phyloP scores from a whole-genome alignment of 257 asterid species.

The Leonotis leonurus region DNA sequence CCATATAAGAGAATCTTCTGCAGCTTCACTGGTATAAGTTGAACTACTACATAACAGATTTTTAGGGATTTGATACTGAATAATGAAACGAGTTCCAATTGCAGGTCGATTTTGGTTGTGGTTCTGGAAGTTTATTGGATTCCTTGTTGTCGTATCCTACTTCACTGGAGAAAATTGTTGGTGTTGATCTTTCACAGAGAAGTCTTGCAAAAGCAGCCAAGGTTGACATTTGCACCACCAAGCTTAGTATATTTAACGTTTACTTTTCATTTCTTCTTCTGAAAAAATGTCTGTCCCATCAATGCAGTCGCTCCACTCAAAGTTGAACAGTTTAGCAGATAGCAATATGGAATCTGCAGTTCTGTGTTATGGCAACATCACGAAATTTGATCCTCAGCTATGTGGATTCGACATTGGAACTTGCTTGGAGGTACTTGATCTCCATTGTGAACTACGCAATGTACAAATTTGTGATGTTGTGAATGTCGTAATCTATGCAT shows the following conservation, averaged over 20 bases:
- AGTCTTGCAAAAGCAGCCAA: slow-evolving; percentile 88
- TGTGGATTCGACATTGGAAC: slow-evolving; percentile 77
- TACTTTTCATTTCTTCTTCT: not conserved
- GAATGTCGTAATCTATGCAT: slow-evolving; percentile 5
- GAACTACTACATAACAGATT: slow-evolving; percentile 9
- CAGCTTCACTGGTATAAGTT: slow-evolving; percentile 57
- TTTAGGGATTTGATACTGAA: slow-evolving; percentile 16
- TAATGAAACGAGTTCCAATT: slow-evolving; percentile 11
- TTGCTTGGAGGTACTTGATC: slow-evolving; percentile 80
- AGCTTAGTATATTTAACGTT: not conserved
- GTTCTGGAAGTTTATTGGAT: slow-evolving; percentile 92
- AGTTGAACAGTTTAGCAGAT: slow-evolving; percentile 42
- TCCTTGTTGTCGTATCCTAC: slow-evolving; percentile 70
- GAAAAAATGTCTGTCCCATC: not conserved
- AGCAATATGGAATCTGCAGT: slow-evolving; percentile 56
- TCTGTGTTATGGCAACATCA: slow-evolving; percentile 72
- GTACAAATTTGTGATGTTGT: not conserved
- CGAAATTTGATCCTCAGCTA: slow-evolving; percentile 59
- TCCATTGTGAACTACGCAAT: not conserved
- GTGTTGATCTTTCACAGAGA: slow-evolving; percentile 73
- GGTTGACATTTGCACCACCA: slow-evolving; percentile 42
- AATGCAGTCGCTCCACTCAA: slow-evolving; percentile 68
- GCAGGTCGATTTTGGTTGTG: slow-evolving; percentile 98
- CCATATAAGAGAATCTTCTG: slow-evolving; percentile 65
- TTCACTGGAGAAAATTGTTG: slow-evolving; percentile 72